These are phyloP conservation scores for Lasiodiplodia sp. DNA, from an alignment of 2,329 filamentous ascomycete species.

Conservation along the genomic window DNA sequence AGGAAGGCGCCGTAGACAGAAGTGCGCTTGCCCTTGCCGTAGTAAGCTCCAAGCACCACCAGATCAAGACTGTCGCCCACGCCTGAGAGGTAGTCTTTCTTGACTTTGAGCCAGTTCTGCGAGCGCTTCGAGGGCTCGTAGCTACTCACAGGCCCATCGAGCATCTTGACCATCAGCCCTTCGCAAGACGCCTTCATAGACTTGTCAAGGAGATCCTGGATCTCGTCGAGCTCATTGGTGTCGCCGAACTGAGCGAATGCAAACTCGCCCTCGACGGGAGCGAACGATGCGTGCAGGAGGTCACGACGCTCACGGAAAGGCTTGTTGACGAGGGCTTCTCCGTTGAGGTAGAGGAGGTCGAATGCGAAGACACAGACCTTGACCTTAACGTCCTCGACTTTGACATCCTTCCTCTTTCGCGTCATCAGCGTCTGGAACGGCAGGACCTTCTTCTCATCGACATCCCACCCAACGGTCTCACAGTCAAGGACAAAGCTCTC, in stretches of 20 bases:
- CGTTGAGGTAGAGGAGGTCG: slow-evolving; percentile 92
- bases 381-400: slow-evolving; percentile 92
- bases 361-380: slow-evolving; percentile 98
- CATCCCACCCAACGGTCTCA: slow-evolving; percentile 96
- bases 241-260: slow-evolving; percentile 87
- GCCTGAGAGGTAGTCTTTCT: slow-evolving; percentile 95
- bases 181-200: slow-evolving; percentile 96
- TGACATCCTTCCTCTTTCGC: slow-evolving; percentile 95
- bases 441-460: slow-evolving; percentile 91
- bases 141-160: slow-evolving; percentile 88
- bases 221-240: slow-evolving; percentile 88
- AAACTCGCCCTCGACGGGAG: slow-evolving; percentile 86
- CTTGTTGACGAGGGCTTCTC: slow-evolving; percentile 86
- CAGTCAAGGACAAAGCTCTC: slow-evolving; percentile 98
- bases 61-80: slow-evolving; percentile 96
- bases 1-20: slow-evolving; percentile 96
- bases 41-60: slow-evolving; percentile 93
- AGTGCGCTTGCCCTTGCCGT: slow-evolving; percentile 93
- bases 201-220: slow-evolving; percentile 90
- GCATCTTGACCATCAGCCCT: slow-evolving; percentile 99
- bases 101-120: slow-evolving; percentile 98
- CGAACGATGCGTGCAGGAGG: slow-evolving; percentile 75
- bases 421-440: slow-evolving; percentile 99
- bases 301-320: slow-evolving; percentile 83
- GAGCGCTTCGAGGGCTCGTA: slow-evolving; percentile 97